phyloP scores from a whole-genome alignment of 441 rosid genomes.

The Biscutella laevigata region DNA sequence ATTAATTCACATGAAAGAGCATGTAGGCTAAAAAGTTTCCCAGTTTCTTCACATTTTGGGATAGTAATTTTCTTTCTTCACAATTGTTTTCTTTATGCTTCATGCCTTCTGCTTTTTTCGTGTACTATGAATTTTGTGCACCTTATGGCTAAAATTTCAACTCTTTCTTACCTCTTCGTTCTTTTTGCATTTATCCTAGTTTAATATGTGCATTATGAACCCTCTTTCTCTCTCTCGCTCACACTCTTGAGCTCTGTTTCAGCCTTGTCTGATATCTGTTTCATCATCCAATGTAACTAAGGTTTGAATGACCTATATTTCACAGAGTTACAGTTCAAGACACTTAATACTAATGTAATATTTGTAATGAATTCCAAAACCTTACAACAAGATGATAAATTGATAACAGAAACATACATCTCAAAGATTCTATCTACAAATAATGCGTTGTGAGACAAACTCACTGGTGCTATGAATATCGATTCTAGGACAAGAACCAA shows the following conservation, averaged over 20 bases:
- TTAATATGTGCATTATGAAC: too few species aligned
- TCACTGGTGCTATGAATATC: slow-evolving; percentile 17
- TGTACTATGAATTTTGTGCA: slow-evolving; percentile 22
- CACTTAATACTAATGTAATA: slow-evolving; percentile 21
- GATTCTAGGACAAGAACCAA: slow-evolving; percentile 20
- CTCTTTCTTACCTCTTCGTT: neutral
- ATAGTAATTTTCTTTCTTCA: slow-evolving; percentile 14
- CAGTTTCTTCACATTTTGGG: slow-evolving; percentile 21
- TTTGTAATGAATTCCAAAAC: slow-evolving; percentile 20
- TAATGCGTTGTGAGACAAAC: slow-evolving; percentile 34
- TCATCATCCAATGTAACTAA: neutral
- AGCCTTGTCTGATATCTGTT: neutral
- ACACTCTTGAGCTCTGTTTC: neutral
- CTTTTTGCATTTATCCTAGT: neutral
- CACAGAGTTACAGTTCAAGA: slow-evolving; percentile 12
- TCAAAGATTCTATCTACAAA: slow-evolving; percentile 49
- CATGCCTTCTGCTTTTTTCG: slow-evolving; percentile 3
- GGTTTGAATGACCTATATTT: slow-evolving; percentile 13
- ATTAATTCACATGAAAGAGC: slow-evolving; percentile 20
- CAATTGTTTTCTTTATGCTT: slow-evolving; percentile 18
- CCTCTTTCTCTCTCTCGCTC: neutral
- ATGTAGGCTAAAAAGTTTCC: slow-evolving; percentile 29
- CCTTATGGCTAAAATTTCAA: neutral
- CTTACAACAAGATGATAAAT: too few species aligned
- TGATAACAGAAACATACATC: slow-evolving; percentile 24